A percentile compares a stretch with the other conserved stretches of the same genome.
Conservation (phyloP, 176 grass and related monocot species). For the Ampelocalamus luodianensis region DNA sequence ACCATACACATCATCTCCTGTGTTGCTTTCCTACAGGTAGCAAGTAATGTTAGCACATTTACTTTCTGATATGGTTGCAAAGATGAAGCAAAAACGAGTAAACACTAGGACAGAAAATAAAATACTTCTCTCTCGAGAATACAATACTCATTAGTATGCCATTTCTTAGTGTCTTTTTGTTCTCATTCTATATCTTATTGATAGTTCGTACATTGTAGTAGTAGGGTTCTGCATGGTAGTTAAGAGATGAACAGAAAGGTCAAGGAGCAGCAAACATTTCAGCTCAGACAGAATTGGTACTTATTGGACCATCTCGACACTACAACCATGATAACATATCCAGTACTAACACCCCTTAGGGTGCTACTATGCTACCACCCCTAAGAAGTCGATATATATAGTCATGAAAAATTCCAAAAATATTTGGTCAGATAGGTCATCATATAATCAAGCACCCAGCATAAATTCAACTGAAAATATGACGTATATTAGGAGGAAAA, state of each 20-base stretch:
- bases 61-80: constrained; percentile 27
- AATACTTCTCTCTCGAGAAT: background rate
- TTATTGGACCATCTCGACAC: background rate
- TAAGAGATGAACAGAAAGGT: constrained; percentile 16
- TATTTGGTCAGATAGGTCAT: no score
- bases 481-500: no score
- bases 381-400: background rate
- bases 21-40: constrained; percentile 80
- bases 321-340: background rate
- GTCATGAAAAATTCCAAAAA: no score
- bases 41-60: constrained; percentile 24
- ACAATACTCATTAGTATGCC: background rate
- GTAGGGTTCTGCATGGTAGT: background rate
- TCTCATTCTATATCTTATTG: constrained; percentile 29
- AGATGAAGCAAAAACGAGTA: constrained; percentile 25
- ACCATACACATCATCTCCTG: constrained; percentile 99
- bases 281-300: constrained; percentile 7
- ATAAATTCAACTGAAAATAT: no score
- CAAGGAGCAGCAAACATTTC: constrained; percentile 12
- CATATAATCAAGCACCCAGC: no score
- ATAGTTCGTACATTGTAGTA: background rate
- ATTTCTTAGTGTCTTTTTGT: background rate
- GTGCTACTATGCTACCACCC: background rate
- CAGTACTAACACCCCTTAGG: background rate
- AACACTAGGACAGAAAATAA: constrained; percentile 11